Evolutionary conservation across 2,329 filamentous ascomycete genomes (phyloP).

Genomic region (Cercospora zeina): DNA sequence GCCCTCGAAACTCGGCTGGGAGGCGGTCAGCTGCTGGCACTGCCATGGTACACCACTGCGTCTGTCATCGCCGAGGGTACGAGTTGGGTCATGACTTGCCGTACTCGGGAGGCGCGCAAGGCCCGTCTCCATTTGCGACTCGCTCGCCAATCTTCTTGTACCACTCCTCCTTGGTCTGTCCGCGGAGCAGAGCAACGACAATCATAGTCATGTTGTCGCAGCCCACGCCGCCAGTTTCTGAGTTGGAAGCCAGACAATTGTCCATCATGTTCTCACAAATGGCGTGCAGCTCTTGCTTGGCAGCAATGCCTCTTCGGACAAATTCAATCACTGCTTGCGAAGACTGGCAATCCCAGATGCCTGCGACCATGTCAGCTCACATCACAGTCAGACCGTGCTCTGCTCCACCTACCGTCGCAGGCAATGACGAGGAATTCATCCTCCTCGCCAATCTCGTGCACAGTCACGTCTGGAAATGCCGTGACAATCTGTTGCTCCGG

Average conservation of each 20-base stretch:
- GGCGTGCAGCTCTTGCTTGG: slow-evolving; percentile 88
- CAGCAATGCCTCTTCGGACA: slow-evolving; percentile 90
- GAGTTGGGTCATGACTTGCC: slow-evolving; percentile 67
- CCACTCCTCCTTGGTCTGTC: slow-evolving; percentile 95
- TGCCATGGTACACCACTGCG: neutral
- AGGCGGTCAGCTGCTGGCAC: slow-evolving; percentile 32
- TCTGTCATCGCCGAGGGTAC: slow-evolving; percentile 5
- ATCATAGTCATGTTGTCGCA: slow-evolving; percentile 99
- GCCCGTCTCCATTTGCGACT: slow-evolving; percentile 94
- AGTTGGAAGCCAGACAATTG: slow-evolving; percentile 96
- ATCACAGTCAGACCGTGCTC: neutral
- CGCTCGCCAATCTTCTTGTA: slow-evolving; percentile 93
- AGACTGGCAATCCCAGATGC: slow-evolving; percentile 99
- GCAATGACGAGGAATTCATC: slow-evolving; percentile 95
- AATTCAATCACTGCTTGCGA: slow-evolving; percentile 98
- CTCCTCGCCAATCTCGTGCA: slow-evolving; percentile 86
- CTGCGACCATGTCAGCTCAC: slow-evolving; percentile 51
- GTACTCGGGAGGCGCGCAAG: slow-evolving; percentile 98
- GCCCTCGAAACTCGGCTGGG: slow-evolving; percentile 54
- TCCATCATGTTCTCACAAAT: slow-evolving; percentile 99
- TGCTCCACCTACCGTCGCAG: slow-evolving; percentile 70
- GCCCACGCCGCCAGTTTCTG: slow-evolving; percentile 93
- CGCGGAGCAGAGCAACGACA: slow-evolving; percentile 83
- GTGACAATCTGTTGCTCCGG: slow-evolving; percentile 99
- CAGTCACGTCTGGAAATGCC: slow-evolving; percentile 89